Percentiles rank a stretch among this genome's conserved stretches.
phyloP scores from a whole-genome alignment of 306 rosid species.

The Hippophae rhamnoides region DNA sequence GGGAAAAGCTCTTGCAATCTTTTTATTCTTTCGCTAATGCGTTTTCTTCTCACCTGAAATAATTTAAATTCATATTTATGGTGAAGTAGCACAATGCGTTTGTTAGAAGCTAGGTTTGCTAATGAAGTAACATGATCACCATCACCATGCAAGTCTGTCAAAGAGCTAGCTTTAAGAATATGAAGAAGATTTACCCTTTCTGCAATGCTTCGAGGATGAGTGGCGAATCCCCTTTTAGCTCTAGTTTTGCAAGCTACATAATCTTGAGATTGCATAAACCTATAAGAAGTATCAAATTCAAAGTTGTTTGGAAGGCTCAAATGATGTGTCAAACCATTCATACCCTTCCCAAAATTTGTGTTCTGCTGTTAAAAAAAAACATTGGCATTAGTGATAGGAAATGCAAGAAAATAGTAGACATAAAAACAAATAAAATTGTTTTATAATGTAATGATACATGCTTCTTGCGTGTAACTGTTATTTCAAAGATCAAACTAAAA shows the following conservation, averaged over 20 bases:
- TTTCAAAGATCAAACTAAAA: no score
- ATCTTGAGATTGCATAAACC: slow-evolving; percentile 45
- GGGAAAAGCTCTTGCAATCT: slow-evolving; percentile 72
- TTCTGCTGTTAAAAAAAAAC: slow-evolving; percentile 21
- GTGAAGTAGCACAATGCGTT: background rate
- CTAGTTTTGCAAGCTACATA: slow-evolving; percentile 66
- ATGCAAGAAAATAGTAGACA: background rate
- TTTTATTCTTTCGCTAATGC: slow-evolving; percentile 81
- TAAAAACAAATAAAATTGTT: background rate
- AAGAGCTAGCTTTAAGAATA: background rate
- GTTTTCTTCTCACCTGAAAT: slow-evolving; percentile 66
- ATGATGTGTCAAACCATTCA: slow-evolving; percentile 49
- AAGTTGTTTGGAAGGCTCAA: slow-evolving; percentile 55
- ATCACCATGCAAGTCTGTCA: background rate
- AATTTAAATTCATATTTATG: background rate
- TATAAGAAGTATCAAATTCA: slow-evolving; percentile 41
- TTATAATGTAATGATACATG: background rate
- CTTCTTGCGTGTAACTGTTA: no score
- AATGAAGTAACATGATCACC: background rate
- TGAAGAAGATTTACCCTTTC: slow-evolving; percentile 55
- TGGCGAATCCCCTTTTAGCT: slow-evolving; percentile 90
- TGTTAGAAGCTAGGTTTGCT: background rate
- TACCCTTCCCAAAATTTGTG: slow-evolving; percentile 29
- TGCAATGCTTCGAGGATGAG: slow-evolving; percentile 95
- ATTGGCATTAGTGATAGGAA: slow-evolving; percentile 3